Evolutionary conservation across 768 basidiomycete species (phyloP), one percentile per base, ranked within the genome.

Genomic region (Hypsizygus marmoreus): DNA sequence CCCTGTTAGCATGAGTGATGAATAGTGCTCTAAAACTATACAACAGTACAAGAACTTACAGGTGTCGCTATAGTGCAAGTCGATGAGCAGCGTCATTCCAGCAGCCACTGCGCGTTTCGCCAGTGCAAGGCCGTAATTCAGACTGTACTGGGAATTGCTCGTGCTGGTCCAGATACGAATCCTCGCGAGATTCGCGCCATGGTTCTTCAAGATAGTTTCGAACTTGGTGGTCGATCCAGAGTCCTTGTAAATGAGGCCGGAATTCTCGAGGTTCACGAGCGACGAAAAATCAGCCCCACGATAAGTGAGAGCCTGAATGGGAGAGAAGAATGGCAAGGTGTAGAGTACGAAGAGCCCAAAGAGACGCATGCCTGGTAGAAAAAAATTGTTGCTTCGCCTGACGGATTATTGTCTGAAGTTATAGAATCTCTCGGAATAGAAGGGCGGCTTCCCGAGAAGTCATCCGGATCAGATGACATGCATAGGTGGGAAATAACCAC

Each of bases 21-120:
- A 20, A 26, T 20, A 14, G 12, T 16, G 22, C 23, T 49, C 3
- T 3, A 16, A 13, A 30, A 13, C 7, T 10, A n/a, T 22, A 4
- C 30, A 44, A 41, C 24, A 23, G 25, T 14, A 8, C 10, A 11
- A 19, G 23, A 28, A 65, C 73, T 22, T 49, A 80, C 80, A 80
- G n/a, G 76, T 82, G 54, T 84, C 82, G 56, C 80, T 82, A 57
- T 75, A 83, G 52, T 85, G 82, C 35, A 84, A 58, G 53, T 85
- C 81, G 8, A 85, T 66, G 31, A 75, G 58, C 11, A 85, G 55
- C 9, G 67, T 66, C 77, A 84, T 73, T 9, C 81, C 81, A 9
- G 77, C 79, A 9, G 77, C 79, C 32, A 68, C 71, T 34, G 78
- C 75, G 8, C 82, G 67, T 61, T 80, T 80, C 4, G 75, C 81